Evolutionary conservation across 345 rosid species (phyloP).

Genomic region (Syzygium grande): DNA sequence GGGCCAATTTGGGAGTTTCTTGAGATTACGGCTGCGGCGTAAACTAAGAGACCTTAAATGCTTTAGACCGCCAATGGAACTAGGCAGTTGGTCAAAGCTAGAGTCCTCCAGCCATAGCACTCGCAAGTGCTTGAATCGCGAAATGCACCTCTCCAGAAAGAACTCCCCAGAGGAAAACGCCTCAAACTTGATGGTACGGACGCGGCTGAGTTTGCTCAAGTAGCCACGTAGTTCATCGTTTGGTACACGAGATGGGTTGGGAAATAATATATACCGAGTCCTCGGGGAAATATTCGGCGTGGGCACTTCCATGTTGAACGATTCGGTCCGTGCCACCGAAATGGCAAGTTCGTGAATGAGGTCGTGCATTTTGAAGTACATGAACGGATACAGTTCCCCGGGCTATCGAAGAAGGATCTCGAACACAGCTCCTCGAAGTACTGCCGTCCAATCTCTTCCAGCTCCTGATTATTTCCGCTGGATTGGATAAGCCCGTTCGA

Average conservation of each 20-base stretch:
- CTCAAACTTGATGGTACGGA: background rate
- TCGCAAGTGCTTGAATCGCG: background rate
- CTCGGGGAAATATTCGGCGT: background rate
- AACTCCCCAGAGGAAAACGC: background rate
- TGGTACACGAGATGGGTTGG: background rate
- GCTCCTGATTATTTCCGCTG: background rate
- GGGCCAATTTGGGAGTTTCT: slow-evolving; percentile 5
- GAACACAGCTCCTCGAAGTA: slow-evolving; percentile 7
- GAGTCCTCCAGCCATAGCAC: background rate
- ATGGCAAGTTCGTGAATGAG: slow-evolving; percentile 20
- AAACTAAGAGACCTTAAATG: slow-evolving; percentile 15
- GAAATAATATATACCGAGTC: background rate
- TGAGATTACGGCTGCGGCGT: fast-evolving
- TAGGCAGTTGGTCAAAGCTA: background rate
- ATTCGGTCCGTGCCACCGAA: slow-evolving; percentile 4
- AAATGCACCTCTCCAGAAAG: background rate
- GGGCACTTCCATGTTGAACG: background rate
- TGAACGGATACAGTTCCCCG: fast-evolving
- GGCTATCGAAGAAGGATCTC: slow-evolving; percentile 17
- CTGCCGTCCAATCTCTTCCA: slow-evolving; percentile 3
- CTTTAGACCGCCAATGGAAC: slow-evolving; percentile 6
- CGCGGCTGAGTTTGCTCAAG: background rate
- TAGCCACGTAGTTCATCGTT: background rate
- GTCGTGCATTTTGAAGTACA: slow-evolving; percentile 12
- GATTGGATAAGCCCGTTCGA: slow-evolving; percentile 1